Base-by-base conservation (phyloP, 257 asterid species). In the Nicotiana obtusifolia region DNA sequence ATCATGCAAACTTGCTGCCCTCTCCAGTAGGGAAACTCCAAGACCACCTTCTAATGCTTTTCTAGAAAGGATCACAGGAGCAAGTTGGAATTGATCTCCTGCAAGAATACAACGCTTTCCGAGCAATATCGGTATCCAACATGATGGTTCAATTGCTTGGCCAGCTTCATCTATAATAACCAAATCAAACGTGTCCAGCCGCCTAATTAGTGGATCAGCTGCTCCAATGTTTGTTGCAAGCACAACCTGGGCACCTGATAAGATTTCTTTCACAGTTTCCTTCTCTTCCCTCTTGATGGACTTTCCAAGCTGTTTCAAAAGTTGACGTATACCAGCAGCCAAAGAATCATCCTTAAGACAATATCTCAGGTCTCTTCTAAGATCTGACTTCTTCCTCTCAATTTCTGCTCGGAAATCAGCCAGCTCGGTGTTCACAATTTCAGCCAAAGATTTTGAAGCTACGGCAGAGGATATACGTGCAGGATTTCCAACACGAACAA, bases 281-380 rank as follows among this genome's bases (percentile, higher is more conserved):
- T 97, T 90, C 86, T 95, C 99, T 89, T 93, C 93, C 85, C 87
- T 95, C 92, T 91, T 95, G 93, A 95, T 92, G 17, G 97, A 75
- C 88, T 95, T 95, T 22, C 97, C 97, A 88, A 95, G 84, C 87
- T 95, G 98, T 86, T 95, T 95, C 84, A 95, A 88, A 86, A 95
- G 99, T 89, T 95, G 99, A 64, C 99, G 98, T 79, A 95, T 95
- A 57, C 99, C 99, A 33, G 99, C 93, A 68, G 99, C 99, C 86
- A 95, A 91, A 79, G 99, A 95, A 84, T 95, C 99, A 83, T 95
- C 99, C 75, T 85, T 91, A 59, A 95, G 86, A 90, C 99, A 95
- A 84, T 84, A 88, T 64, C 94, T 90, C 64, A 95, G 93, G 89
- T 95, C 99, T 90, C 89, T 93, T 87, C 97, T 90, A 68, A 95